Percentiles rank a stretch among this genome's conserved stretches.
phyloP scores from a whole-genome alignment of 1,284 basidiomycete species.

The Cutaneotrichosporon mucoides region DNA sequence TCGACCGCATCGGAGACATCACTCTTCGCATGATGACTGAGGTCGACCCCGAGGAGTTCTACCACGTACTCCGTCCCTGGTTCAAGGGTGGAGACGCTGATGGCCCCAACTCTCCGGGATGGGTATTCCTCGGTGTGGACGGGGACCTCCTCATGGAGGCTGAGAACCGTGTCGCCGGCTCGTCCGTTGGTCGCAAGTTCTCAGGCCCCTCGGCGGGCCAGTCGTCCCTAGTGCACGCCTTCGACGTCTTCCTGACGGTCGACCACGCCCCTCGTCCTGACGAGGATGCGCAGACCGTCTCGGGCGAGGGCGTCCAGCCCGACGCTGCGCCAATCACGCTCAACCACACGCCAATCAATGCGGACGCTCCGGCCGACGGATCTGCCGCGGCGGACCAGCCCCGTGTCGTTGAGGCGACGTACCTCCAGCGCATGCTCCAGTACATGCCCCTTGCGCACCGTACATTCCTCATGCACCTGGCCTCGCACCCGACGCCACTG shows the following conservation, averaged over 20 bases:
- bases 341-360: slow-evolving; percentile 8
- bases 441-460: slow-evolving; percentile 94
- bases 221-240: slow-evolving; percentile 78
- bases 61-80: slow-evolving; percentile 84
- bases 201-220: slow-evolving; percentile 89
- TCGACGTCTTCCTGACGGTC: slow-evolving; percentile 75
- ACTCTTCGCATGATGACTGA: slow-evolving; percentile 66
- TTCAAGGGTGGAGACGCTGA: slow-evolving; percentile 79
- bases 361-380: too few species aligned
- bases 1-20: slow-evolving; percentile 62
- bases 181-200: slow-evolving; percentile 53
- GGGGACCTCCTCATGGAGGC: slow-evolving; percentile 55
- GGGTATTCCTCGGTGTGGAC: slow-evolving; percentile 76
- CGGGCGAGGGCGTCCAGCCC: slow-evolving; percentile 9
- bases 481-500: slow-evolving; percentile 60
- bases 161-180: slow-evolving; percentile 19
- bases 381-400: background rate
- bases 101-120: slow-evolving; percentile 58
- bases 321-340: slow-evolving; percentile 8
- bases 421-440: slow-evolving; percentile 73
- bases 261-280: slow-evolving; percentile 54
- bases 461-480: slow-evolving; percentile 76
- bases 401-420: slow-evolving; percentile 52
- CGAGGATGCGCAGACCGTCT: slow-evolving; percentile 10
- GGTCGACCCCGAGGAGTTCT: slow-evolving; percentile 77